A percentile compares a stretch with the other conserved stretches of the same genome.
phyloP scores from a whole-genome alignment of 2,329 filamentous ascomycete species.

The Verticillium klebahnii region DNA sequence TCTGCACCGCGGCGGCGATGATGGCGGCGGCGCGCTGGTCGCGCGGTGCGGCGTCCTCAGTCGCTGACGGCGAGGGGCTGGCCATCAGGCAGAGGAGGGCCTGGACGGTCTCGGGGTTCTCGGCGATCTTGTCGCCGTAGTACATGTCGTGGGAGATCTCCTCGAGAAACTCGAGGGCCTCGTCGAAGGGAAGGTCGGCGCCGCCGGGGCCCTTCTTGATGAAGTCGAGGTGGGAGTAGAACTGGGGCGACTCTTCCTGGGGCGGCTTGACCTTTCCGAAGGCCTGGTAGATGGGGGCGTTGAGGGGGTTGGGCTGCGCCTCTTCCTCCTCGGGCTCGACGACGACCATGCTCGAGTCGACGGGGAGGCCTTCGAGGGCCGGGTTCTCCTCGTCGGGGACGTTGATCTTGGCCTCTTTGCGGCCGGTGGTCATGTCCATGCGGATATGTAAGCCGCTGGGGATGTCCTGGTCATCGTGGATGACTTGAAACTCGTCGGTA shows the following conservation, averaged over 20 bases:
- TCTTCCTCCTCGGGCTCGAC: constrained; percentile 42
- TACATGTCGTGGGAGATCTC: constrained; percentile 66
- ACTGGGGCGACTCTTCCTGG: constrained; percentile 22
- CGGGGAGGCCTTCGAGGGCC: constrained; percentile 44
- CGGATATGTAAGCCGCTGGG: constrained; percentile 63
- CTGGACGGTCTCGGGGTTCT: constrained; percentile 47
- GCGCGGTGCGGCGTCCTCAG: constrained; percentile 25
- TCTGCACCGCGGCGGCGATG: constrained; percentile 55
- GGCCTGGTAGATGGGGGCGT: constrained; percentile 53
- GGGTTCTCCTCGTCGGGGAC: constrained; percentile 47
- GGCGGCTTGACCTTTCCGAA: constrained; percentile 50
- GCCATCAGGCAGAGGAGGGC: constrained; percentile 54
- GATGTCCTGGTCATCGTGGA: constrained; percentile 61
- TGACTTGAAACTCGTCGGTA: constrained; percentile 59
- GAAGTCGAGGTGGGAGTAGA: constrained; percentile 13
- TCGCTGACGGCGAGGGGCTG: constrained; percentile 20
- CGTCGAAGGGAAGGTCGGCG: constrained; percentile 33
- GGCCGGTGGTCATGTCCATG: constrained; percentile 58
- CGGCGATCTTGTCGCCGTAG: constrained; percentile 60
- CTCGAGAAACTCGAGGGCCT: constrained; percentile 52
- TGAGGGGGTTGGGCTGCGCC: constrained; percentile 33
- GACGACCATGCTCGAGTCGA: constrained; percentile 48
- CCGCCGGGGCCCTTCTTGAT: constrained; percentile 15
- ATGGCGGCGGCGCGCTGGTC: constrained; percentile 52
- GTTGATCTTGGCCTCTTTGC: constrained; percentile 63